Evolutionary conservation across 352 stramenopile genomes (phyloP), one percentile per base, ranked within the genome.

Genomic region (Thalassiosira oceanica): DNA sequence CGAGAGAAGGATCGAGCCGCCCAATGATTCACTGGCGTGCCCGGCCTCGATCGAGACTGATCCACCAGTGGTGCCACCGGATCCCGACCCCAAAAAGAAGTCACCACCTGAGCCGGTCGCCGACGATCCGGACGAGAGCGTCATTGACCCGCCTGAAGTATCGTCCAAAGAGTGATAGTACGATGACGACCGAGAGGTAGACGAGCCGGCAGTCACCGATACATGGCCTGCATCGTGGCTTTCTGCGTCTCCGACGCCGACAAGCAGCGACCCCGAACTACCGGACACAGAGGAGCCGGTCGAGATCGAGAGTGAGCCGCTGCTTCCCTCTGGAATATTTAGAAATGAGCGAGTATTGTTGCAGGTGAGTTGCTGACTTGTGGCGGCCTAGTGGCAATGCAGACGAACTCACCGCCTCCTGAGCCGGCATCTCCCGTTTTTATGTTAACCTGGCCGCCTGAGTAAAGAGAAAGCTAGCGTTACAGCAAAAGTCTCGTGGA

Each of bases 251-350:
- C 6, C 6, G 18, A 5, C 39, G 18, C 7, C 10, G 7, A n/a
- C 8, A 37, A 48, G 11, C 43, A 52, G 27, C 15, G 43, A 27
- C 5, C 43, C 37, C 16, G 37, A 45, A 15, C 37, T 45, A 6
- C 37, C 37, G 16, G 37, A 45, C 15, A 16, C n/a, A 36, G 43
- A 35, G 3, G 43, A 52, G 27, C 45, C 44, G 35, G 57, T 60
- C 20, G 23, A 13, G 4, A 68, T 43, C 3, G 15, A 3, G 10
- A 68, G 29, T 24, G 16, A 27, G 18, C 57, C 57, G 24, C 45
- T 60, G 16, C 2, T 2, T 2, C 54, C 43, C n/a, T 52, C 24
- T 52, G 18, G n/a, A n/a, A n/a, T n/a, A n/a, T n/a, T n/a, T n/a
- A n/a, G n/a, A n/a, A n/a, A n/a, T n/a, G n/a, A n/a, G n/a, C n/a